A percentile compares a stretch with the other conserved stretches of the same genome.
Conservation (phyloP, 371 early-diverging fungal genomes). For the Sporodiniella umbellata region DNA sequence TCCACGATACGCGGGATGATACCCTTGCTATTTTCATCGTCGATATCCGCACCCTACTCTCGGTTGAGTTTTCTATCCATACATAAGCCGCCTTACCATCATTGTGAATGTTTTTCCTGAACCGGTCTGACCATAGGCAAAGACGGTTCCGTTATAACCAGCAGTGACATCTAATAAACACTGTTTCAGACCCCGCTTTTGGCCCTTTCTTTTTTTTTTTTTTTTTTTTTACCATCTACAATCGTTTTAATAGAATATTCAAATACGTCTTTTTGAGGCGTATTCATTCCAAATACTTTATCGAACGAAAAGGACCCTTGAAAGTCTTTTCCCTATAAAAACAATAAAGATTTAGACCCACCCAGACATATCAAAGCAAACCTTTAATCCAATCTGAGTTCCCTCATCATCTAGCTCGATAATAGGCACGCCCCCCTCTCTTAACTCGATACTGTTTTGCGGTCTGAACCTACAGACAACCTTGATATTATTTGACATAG, state of each 20-base stretch:
- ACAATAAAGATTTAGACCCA: not conserved
- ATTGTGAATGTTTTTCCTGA: conserved; percentile 98
- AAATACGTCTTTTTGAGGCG: conserved; percentile 82
- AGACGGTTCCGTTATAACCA: conserved; percentile 94
- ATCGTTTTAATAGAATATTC: conserved; percentile 86
- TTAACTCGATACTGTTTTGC: conserved; percentile 86
- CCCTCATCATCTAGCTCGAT: conserved; percentile 80
- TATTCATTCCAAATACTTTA: conserved; percentile 79
- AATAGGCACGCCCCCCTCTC: conserved; percentile 82
- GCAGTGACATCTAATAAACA: conserved; percentile 49
- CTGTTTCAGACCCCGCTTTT: not conserved
- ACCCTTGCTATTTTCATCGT: conserved; percentile 84
- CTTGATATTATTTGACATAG: conserved; percentile 78
- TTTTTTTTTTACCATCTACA: conserved; percentile 79
- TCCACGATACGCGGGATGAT: conserved; percentile 92
- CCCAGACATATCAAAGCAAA: too few species aligned
- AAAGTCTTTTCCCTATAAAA: conserved; percentile 78
- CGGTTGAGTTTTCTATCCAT: conserved; percentile 26
- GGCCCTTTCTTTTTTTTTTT: too few species aligned
- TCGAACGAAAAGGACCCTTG: conserved; percentile 87
- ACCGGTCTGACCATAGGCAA: conserved; percentile 98
- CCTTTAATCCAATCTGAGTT: conserved; percentile 71
- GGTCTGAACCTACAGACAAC: conserved; percentile 96
- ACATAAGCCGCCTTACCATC: conserved; percentile 68
- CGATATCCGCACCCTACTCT: conserved; percentile 78